Evolutionary conservation across 1,284 basidiomycete species (phyloP), one percentile per base, ranked within the genome.

Genomic region (Ustilago tritici): DNA sequence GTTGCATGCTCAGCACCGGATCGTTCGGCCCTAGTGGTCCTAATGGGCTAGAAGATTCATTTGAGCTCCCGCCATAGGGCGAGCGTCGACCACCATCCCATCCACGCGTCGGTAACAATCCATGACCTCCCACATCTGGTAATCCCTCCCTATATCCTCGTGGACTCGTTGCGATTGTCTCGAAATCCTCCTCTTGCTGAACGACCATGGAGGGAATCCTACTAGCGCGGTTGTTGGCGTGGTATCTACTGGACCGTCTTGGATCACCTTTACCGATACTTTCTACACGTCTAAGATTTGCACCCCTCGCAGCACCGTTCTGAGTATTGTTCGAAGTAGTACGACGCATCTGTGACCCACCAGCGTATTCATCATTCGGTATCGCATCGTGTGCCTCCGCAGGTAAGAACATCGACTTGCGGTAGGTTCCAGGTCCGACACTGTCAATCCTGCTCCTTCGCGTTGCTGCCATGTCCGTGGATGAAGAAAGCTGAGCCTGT

Each of bases 361-460:
- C 61, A 1, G 53, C 38, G 19, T 47, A 46, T 11, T 67, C 70
- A 10, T 17, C 49, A n/a, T n/a, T 12, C 2, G 57, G 43, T 46
- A 52, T 41, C 19, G 72, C 61, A 28, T 68, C 70, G 34, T 63
- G 55, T 11, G 35, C 57, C 8, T 67, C 61, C 3, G 56, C 41
- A 15, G 57, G 54, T 55, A 79, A 47, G 46, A 68, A 79, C 78
- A 79, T 79, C 34, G 73, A 76, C 43, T 79, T 79, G 28, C 78
- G 65, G 23, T 79, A 79, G 23, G 75, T 79, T 12, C 78, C 78
- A n/a, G 78, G 74, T 5, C 78, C 78, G 8, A 79, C 58, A 36
- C 70, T 74, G 61, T 79, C 78, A 65, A 79, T 79, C 7, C 75
- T 60, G 61, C 78, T 79, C n/a, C 70, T 56, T 57, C 78, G 58